Evolutionary conservation across 345 rosid genomes (phyloP), one percentile per base, ranked within the genome.

Genomic region (Raphanus sativus): DNA sequence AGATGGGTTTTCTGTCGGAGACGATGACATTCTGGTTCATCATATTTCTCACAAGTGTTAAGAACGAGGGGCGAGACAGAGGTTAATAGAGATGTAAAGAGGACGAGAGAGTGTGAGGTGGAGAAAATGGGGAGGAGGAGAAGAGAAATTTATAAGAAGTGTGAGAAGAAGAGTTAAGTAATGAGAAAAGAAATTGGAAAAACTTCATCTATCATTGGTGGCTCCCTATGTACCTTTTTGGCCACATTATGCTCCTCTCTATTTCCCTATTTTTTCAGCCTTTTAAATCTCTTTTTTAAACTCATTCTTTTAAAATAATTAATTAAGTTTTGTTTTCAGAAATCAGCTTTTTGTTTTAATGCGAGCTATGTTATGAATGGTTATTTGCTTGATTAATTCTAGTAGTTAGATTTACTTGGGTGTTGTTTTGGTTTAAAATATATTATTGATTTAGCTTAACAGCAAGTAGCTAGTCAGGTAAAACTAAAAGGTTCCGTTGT

Each of bases 11-110:
- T 25, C 82, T 42, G 69, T 86, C 95, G 15, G 96, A 77, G 50
- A 87, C 75, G 64, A 87, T 75, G 77, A 86, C 89, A 86, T 88
- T 92, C 34, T 89, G 91, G 88, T 89, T 86, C 10, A 87, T 89
- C 98, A 89, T 90, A 60, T 65, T 77, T 30, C 30, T 30, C 50
- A 45, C 65, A 78, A 78, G 85, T 76, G 73, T 34, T 59, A 52
- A 68, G 54, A 70, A 62, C 9, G 25, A 32, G 40, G 15, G 29
- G 21, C 12, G 52, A 55, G 76, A 60, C 28, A n/a, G 16, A 55
- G 6, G 34, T 12, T n/a, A 21, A 40, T 6, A 55, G 29, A 61
- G 60, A 69, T 61, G 54, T 67, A 24, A 8, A 42, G 75, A 56
- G 70, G 24, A 50, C 17, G 48, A 55, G 32, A 17, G 62, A 45